Conservation (phyloP, 2,329 filamentous ascomycete genomes). For the Exophiala spinifera region DNA sequence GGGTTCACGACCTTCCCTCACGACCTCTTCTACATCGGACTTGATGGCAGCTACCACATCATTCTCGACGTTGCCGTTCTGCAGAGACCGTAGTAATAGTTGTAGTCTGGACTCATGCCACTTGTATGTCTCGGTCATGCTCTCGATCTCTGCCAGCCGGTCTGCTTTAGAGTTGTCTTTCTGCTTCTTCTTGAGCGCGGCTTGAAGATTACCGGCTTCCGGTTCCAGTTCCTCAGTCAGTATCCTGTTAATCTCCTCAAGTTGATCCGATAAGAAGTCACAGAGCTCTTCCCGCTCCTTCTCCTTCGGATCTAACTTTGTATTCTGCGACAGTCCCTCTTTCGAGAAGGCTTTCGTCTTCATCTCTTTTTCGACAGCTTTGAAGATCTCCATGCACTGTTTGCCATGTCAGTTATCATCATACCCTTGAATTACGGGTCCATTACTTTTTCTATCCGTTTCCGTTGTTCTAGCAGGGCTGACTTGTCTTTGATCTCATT, state of each 20-base stretch:
- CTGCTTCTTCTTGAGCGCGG: conserved; percentile 92
- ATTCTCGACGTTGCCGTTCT: conserved; percentile 86
- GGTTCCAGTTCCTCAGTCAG: conserved; percentile 74
- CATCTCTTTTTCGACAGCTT: conserved; percentile 99
- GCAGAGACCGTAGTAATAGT: conserved; percentile 80
- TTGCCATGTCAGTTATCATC: conserved; percentile 12
- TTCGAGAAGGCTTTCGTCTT: conserved; percentile 99
- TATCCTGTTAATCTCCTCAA: conserved; percentile 90
- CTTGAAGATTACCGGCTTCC: conserved; percentile 80
- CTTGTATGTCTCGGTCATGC: conserved; percentile 85
- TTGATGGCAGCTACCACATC: conserved; percentile 85
- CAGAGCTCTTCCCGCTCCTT: conserved; percentile 86
- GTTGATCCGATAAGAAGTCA: conserved; percentile 81
- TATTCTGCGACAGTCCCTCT: conserved; percentile 86
- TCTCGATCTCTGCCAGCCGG: conserved; percentile 80
- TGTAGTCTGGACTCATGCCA: conserved; percentile 95
- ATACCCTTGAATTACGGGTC: neutral
- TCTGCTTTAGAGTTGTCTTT: conserved; percentile 79
- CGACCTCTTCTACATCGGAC: conserved; percentile 92
- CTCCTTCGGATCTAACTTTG: conserved; percentile 95
- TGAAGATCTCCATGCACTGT: conserved; percentile 90
- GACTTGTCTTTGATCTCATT: conserved; percentile 99
- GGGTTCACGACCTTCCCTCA: conserved; percentile 79
- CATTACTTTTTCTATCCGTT: conserved; percentile 89
- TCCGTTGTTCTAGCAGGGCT: conserved; percentile 87